Evolutionary conservation across 768 basidiomycete genomes (phyloP), one percentile per base, ranked within the genome.

Genomic region (Tylopilus sp.): DNA sequence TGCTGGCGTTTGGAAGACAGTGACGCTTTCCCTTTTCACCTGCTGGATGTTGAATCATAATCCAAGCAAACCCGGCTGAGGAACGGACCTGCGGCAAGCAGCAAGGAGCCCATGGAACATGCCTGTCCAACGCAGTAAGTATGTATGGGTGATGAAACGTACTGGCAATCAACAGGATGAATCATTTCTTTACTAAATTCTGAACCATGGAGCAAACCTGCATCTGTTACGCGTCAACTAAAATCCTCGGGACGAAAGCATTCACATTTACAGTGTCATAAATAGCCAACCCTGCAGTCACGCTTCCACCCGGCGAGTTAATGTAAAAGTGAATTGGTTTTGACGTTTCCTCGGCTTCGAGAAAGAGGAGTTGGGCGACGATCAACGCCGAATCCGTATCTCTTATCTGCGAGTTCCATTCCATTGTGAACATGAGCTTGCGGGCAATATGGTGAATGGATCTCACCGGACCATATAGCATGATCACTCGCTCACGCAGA

Each of bases 321-420:
- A 98, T 95, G 70, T 98, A 98, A 11, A 98, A 72, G 62, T 95
- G 94, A 49, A 98, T 97, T 3, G 95, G 95, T 66, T 92, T 91
- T 9, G 85, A 83, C 0, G 93, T 83, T 57, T 98, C 94, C 69
- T 95, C 95, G 1, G 95, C 95, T 75, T 98, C 95, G 52, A 98
- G 78, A 69, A 95, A 98, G 38, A 98, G 82, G 8, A 98, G 76
- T 63, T 98, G 95, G 1, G 95, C 91, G 7, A 97, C 92, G 30
- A 85, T 79, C 51, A 97, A 75, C 4, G 93, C 88, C 1, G 95
- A 88, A 60, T 91, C 86, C n/a, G 81, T 79, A 70, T 97, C 95
- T 57, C 83, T 81, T 66, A 98, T 92, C 94, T 97, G 56, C 35
- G 42, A 33, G 48, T 53, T 52, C 35, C 51, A 55, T 55, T 45